phyloP scores from a whole-genome alignment of 495 filamentous ascomycete species.

The Thozetella sp. region DNA sequence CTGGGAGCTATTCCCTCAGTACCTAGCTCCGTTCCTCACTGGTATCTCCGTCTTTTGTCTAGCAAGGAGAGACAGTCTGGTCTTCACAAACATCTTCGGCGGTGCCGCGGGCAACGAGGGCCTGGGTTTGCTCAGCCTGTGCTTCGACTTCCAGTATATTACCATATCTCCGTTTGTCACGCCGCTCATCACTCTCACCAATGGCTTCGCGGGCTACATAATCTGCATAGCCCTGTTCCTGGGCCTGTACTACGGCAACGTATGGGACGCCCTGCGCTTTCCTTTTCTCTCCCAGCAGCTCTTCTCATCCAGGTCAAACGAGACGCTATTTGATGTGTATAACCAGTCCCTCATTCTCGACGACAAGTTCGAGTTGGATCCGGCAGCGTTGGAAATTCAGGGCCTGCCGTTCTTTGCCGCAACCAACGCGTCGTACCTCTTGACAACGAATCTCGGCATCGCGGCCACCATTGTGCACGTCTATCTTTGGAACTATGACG shows the following conservation, averaged over 20 bases:
- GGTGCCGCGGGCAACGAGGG: conserved; percentile 50
- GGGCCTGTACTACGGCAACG: conserved; percentile 43
- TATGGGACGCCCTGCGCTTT: conserved; percentile 43
- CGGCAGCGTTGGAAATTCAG: conserved; percentile 21
- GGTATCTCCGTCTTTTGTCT: conserved; percentile 57
- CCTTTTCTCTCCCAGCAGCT: conserved; percentile 51
- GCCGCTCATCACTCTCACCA: conserved; percentile 34
- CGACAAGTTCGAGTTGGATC: conserved; percentile 31
- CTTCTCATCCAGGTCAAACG: conserved; percentile 41
- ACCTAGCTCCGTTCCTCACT: conserved; percentile 49
- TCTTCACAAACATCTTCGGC: conserved; percentile 60
- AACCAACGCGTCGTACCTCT: conserved; percentile 32
- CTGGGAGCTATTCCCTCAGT: conserved; percentile 56
- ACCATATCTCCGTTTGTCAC: conserved; percentile 26
- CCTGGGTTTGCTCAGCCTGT: conserved; percentile 45
- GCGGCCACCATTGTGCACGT: conserved; percentile 43
- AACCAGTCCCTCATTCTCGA: conserved; percentile 38
- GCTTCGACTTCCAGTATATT: conserved; percentile 58
- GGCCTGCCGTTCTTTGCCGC: conserved; percentile 42
- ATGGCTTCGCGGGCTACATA: conserved; percentile 38
- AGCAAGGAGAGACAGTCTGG: conserved; percentile 40
- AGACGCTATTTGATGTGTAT: conserved; percentile 61
- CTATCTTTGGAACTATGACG: conserved; percentile 31
- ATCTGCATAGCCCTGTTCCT: conserved; percentile 37
- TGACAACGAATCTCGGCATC: conserved; percentile 37